Conservation (phyloP, 78 protist genomes). For the Guillardia theta region DNA sequence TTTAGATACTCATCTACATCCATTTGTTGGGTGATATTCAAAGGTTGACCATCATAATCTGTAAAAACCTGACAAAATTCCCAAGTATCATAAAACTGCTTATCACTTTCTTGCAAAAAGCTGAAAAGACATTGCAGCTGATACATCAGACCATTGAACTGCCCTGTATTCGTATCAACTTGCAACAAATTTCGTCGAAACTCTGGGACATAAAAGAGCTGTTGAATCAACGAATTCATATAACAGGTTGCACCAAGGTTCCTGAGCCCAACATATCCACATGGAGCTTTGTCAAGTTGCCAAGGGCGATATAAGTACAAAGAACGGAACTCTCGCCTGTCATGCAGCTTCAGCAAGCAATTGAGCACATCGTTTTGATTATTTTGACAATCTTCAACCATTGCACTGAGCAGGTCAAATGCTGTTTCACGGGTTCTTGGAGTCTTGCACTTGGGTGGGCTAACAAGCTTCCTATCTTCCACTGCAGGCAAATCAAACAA, state of each 20-base stretch:
- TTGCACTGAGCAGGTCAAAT: background rate
- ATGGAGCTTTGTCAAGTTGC: background rate
- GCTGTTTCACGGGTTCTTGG: background rate
- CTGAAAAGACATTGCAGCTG: conserved; percentile 79
- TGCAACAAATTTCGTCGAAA: conserved; percentile 37
- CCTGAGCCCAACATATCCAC: conserved; percentile 80
- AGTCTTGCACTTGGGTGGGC: conserved; percentile 38
- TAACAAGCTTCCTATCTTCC: background rate
- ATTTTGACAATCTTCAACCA: background rate
- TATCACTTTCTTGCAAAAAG: conserved; percentile 65
- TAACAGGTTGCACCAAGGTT: conserved; percentile 90
- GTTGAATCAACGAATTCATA: conserved; percentile 82
- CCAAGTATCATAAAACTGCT: conserved; percentile 51
- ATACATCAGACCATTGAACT: conserved; percentile 38
- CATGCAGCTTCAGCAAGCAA: background rate
- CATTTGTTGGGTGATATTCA: conserved; percentile 46
- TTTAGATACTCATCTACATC: conserved; percentile 80
- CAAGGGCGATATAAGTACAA: background rate
- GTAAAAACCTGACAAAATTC: conserved; percentile 26
- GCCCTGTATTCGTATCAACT: background rate
- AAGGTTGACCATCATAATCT: conserved; percentile 16
- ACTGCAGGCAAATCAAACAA: background rate
- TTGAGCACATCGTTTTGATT: background rate
- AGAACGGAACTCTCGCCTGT: background rate
- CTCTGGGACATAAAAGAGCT: conserved; percentile 66